Evolutionary conservation across 2,329 filamentous ascomycete genomes (phyloP).

Genomic region (Epichloe aotearoae): DNA sequence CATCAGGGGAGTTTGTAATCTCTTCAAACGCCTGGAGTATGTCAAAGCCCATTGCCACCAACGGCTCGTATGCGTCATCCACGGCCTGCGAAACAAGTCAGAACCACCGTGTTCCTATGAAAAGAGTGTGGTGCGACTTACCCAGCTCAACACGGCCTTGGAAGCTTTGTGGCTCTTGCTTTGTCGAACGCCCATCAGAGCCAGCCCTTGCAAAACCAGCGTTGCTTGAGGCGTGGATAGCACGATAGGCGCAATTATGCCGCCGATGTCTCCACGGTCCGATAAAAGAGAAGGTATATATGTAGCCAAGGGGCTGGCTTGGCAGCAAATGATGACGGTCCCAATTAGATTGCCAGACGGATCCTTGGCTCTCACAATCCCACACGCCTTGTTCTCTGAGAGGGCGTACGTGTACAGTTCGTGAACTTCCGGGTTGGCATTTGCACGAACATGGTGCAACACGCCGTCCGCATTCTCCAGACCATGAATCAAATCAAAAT

Average conservation of each 20-base stretch:
- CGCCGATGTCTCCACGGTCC: conserved; percentile 47
- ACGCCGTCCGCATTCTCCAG: conserved; percentile 63
- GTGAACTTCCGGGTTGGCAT: conserved; percentile 62
- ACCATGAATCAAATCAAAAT: conserved; percentile 74
- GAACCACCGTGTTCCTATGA: background rate
- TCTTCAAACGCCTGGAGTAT: conserved; percentile 72
- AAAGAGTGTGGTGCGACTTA: conserved; percentile 30
- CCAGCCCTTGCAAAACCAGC: conserved; percentile 61
- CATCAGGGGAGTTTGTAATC: conserved; percentile 50
- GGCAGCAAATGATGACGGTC: conserved; percentile 67
- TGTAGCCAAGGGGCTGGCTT: conserved; percentile 52
- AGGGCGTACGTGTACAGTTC: conserved; percentile 71
- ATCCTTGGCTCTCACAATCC: conserved; percentile 71
- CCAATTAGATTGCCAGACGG: conserved; percentile 56
- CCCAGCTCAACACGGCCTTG: conserved; percentile 67
- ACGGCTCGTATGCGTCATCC: conserved; percentile 59
- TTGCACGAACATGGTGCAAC: conserved; percentile 59
- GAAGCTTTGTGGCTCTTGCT: conserved; percentile 66
- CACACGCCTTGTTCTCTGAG: conserved; percentile 56
- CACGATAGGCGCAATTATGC: conserved; percentile 70
- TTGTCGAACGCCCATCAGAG: conserved; percentile 68
- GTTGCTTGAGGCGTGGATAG: conserved; percentile 54
- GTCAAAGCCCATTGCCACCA: conserved; percentile 69
- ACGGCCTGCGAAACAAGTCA: conserved; percentile 35
- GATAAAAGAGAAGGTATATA: conserved; percentile 57